phyloP scores from a whole-genome alignment of 805 yeast species.

The Saturnispora sekii region DNA sequence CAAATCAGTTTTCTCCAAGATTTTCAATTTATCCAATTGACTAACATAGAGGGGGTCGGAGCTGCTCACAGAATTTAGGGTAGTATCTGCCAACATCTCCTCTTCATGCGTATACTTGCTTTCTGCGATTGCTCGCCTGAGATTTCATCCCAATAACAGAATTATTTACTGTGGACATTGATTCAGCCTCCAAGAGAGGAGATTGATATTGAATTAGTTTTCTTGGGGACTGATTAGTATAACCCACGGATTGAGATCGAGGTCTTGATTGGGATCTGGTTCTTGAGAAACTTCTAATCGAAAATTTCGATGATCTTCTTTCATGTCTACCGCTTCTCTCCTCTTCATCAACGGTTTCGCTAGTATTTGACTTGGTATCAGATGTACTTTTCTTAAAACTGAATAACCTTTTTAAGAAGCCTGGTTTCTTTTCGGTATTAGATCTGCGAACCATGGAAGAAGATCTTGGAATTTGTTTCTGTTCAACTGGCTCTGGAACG shows the following conservation, averaged over 20 bases:
- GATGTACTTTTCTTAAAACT: slow-evolving; percentile 1
- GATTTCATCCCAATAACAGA: slow-evolving; percentile 1
- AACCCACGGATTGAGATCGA: background rate
- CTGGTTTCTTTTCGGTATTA: slow-evolving; percentile 3
- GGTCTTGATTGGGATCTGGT: background rate
- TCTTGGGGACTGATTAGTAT: background rate
- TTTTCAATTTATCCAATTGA: background rate
- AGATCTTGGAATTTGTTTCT: background rate
- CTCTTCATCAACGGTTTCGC: background rate
- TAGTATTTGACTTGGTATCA: background rate
- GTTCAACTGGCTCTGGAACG: background rate
- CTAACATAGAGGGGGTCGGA: background rate
- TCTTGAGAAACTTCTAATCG: background rate
- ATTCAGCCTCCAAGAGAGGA: background rate
- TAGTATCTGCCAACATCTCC: background rate
- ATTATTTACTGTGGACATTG: background rate
- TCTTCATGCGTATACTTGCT: background rate
- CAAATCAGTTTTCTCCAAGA: slow-evolving; percentile 17
- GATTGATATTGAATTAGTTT: background rate
- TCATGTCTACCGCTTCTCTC: slow-evolving; percentile 1
- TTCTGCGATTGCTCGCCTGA: slow-evolving; percentile 10
- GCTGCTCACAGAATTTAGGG: background rate
- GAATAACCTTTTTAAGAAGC: slow-evolving; percentile 5
- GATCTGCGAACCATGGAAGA: background rate
- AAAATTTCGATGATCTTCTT: slow-evolving; percentile 1